Evolutionary conservation across 1,284 basidiomycete genomes (phyloP).

Genomic region (Sporisorium exsertum): DNA sequence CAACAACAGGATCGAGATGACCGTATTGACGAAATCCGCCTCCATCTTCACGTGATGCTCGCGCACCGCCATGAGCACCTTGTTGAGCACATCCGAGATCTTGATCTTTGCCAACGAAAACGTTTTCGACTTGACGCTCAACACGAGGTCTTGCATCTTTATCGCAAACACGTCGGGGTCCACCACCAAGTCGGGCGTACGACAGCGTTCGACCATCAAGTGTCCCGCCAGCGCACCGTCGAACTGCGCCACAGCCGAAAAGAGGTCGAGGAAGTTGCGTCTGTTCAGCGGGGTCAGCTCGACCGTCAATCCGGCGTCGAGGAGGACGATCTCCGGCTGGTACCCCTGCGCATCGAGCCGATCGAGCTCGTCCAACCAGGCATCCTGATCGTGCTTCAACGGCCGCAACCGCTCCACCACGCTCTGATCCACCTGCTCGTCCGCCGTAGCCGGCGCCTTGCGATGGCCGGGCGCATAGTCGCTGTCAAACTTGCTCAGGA

Average conservation of each 20-base stretch:
- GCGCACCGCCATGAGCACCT: constrained; percentile 87
- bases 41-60: constrained; percentile 98
- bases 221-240: constrained; percentile 94
- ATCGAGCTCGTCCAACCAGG: constrained; percentile 81
- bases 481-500: constrained; percentile 64
- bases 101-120: constrained; percentile 95
- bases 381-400: constrained; percentile 73
- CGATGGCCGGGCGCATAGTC: constrained; percentile 59
- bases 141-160: constrained; percentile 94
- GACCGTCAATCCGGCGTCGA: constrained; percentile 94
- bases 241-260: constrained; percentile 93
- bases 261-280: constrained; percentile 94
- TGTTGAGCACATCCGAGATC: constrained; percentile 90
- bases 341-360: constrained; percentile 80
- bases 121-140: constrained; percentile 93
- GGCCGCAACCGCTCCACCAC: constrained; percentile 79
- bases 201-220: constrained; percentile 95
- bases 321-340: constrained; percentile 92
- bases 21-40: constrained; percentile 97
- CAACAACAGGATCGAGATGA: constrained; percentile 89
- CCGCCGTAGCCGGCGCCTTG: constrained; percentile 72
- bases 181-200: constrained; percentile 88
- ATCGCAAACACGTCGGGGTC: constrained; percentile 95
- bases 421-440: constrained; percentile 70
- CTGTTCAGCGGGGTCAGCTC: constrained; percentile 84